phyloP scores from a whole-genome alignment of 352 stramenopile species.

The Albugo candida region DNA sequence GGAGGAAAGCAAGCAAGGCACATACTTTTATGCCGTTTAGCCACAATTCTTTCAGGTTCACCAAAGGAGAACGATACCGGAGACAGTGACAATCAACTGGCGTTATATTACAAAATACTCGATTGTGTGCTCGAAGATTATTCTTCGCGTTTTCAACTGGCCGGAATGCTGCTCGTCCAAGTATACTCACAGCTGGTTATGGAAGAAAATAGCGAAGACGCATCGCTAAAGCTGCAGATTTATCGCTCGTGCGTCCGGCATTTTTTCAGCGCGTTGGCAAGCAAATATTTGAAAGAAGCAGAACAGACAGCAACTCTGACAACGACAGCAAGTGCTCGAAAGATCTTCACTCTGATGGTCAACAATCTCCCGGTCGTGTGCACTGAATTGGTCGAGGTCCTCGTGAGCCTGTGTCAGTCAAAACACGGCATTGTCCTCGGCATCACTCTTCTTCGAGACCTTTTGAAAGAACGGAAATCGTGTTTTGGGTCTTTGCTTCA shows the following conservation, averaged over 20 bases:
- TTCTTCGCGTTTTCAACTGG: slow-evolving; percentile 24
- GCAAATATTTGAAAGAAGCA: slow-evolving; percentile 30
- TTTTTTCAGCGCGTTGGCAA: slow-evolving; percentile 14
- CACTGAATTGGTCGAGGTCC: slow-evolving; percentile 31
- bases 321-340: slow-evolving; percentile 28
- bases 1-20: slow-evolving; percentile 42
- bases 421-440: slow-evolving; percentile 35
- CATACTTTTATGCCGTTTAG: slow-evolving; percentile 42
- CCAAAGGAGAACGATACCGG: not conserved
- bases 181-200: slow-evolving; percentile 14
- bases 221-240: too few relatives aligned
- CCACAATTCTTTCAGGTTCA: slow-evolving; percentile 9
- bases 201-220: too few relatives aligned
- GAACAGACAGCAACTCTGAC: slow-evolving; percentile 30
- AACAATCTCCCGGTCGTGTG: slow-evolving; percentile 31
- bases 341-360: slow-evolving; percentile 40
- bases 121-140: slow-evolving; percentile 45
- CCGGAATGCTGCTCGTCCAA: slow-evolving; percentile 29
- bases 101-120: slow-evolving; percentile 44
- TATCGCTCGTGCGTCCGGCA: not conserved
- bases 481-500: slow-evolving; percentile 28
- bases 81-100: slow-evolving; percentile 5
- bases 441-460: slow-evolving; percentile 48
- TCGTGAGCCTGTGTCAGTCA: slow-evolving; percentile 20
- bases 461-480: slow-evolving; percentile 37